A percentile compares a stretch with the other conserved stretches of the same genome.
phyloP scores from a whole-genome alignment of 805 yeast genomes.

The Wickerhamiella azymoides region DNA sequence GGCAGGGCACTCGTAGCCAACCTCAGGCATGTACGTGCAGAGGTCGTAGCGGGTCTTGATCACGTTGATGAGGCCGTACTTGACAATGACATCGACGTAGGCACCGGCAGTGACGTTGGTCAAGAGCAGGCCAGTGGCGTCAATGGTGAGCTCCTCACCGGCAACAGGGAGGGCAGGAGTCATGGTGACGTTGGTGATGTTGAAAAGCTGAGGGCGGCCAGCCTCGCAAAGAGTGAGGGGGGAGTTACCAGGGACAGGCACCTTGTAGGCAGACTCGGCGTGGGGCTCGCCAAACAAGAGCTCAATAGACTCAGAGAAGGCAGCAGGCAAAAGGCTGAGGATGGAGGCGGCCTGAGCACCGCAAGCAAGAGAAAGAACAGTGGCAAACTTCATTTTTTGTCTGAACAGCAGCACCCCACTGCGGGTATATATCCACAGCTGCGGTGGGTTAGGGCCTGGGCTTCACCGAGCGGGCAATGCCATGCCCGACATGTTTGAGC shows the following conservation, averaged over 20 bases:
- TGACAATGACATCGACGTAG: conserved; percentile 85
- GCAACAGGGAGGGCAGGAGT: conserved; percentile 80
- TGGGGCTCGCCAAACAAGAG: neutral
- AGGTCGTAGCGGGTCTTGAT: conserved; percentile 79
- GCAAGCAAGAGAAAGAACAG: neutral
- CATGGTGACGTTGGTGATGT: conserved; percentile 44
- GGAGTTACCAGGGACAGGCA: conserved; percentile 7
- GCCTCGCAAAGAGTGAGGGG: neutral
- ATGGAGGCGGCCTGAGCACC: conserved; percentile 2
- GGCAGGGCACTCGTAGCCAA: conserved; percentile 78
- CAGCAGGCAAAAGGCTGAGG: conserved; percentile 2
- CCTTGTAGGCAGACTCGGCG: conserved; percentile 1
- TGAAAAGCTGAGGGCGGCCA: conserved; percentile 40
- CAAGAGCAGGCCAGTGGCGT: conserved; percentile 53
- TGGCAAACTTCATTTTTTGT: conserved; percentile 1
- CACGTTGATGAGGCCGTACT: conserved; percentile 80
- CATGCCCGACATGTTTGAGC: neutral
- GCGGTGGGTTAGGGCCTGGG: neutral
- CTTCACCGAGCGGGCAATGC: neutral
- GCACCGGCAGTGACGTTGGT: conserved; percentile 65
- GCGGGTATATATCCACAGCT: neutral
- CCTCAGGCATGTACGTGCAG: conserved; percentile 74
- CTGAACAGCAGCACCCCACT: neutral
- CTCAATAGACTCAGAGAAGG: conserved; percentile 2
- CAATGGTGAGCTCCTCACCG: conserved; percentile 69